phyloP scores from a whole-genome alignment of 768 basidiomycete genomes.

The Termitomyces sp. region DNA sequence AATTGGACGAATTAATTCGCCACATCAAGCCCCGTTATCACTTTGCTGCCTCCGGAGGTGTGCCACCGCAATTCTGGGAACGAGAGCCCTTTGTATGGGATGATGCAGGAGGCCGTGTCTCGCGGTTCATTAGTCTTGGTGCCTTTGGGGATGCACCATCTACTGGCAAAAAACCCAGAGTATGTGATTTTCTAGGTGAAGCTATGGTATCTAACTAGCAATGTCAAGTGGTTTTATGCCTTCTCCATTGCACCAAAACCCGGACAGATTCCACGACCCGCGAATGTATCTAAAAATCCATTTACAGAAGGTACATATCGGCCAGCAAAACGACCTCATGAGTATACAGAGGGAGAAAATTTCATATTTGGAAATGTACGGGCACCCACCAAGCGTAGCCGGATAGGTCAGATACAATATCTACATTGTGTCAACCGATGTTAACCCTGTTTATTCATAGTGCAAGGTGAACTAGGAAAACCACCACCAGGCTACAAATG shows the following conservation, averaged over 20 bases:
- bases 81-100: constrained; percentile 89
- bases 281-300: constrained; percentile 69
- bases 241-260: constrained; percentile 72
- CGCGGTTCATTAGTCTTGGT: constrained; percentile 83
- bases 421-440: not conserved
- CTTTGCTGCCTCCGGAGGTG: constrained; percentile 63
- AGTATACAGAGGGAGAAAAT: constrained; percentile 49
- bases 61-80: constrained; percentile 87
- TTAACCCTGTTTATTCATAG: constrained; percentile 11
- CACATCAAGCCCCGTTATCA: constrained; percentile 83
- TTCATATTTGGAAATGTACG: constrained; percentile 65
- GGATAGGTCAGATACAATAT: constrained; percentile 38
- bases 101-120: constrained; percentile 59
- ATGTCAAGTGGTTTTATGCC: constrained; percentile 91
- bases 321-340: constrained; percentile 49
- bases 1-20: constrained; percentile 60
- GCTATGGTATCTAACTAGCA: not conserved
- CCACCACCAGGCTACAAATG: constrained; percentile 75
- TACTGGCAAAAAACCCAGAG: constrained; percentile 78
- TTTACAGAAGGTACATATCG: constrained; percentile 41
- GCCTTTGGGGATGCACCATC: constrained; percentile 68
- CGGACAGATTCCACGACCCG: constrained; percentile 37
- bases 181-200: constrained; percentile 30
- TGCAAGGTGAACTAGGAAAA: constrained; percentile 42
- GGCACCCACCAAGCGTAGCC: constrained; percentile 52